phyloP scores from a whole-genome alignment of 257 asterid genomes.

The Nicotiana paniculata region DNA sequence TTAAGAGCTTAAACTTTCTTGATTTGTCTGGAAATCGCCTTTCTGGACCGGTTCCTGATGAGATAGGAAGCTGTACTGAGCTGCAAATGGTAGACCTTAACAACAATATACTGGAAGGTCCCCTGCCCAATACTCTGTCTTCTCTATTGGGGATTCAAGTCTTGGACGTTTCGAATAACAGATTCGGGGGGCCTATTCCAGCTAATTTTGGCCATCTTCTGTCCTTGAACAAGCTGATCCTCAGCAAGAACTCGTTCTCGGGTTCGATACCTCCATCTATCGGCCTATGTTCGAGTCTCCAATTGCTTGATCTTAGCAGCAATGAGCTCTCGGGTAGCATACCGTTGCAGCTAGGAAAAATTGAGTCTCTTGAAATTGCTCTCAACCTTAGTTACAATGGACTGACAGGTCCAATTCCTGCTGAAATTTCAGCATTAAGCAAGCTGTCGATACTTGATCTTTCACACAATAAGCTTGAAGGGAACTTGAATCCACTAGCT shows the following conservation, averaged over 20 bases:
- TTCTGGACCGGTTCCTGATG: conserved; percentile 34
- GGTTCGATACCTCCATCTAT: conserved; percentile 38
- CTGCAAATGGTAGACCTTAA: conserved; percentile 37
- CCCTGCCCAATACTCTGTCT: conserved; percentile 27
- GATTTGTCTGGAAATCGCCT: conserved; percentile 38
- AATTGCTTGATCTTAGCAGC: conserved; percentile 39
- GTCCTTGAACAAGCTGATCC: conserved; percentile 35
- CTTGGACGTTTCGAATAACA: conserved; percentile 33
- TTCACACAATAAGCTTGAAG: conserved; percentile 32
- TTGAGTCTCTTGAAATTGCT: conserved; percentile 39
- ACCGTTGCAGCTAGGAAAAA: conserved; percentile 31
- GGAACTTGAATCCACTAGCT: conserved; percentile 28
- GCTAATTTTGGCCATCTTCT: conserved; percentile 32
- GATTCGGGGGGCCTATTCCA: conserved; percentile 29
- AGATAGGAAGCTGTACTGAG: conserved; percentile 31
- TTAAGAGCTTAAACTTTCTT: conserved; percentile 33
- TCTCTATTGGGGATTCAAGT: conserved; percentile 37
- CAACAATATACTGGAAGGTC: conserved; percentile 32
- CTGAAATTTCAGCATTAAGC: conserved; percentile 29
- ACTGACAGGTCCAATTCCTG: conserved; percentile 32
- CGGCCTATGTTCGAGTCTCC: conserved; percentile 38
- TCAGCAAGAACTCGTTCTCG: conserved; percentile 29
- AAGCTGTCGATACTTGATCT: conserved; percentile 37
- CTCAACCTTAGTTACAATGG: conserved; percentile 37
- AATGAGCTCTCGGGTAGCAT: conserved; percentile 30